Base-by-base conservation (phyloP, 2,329 filamentous ascomycete genomes). In the Cytospora chrysosperma region DNA sequence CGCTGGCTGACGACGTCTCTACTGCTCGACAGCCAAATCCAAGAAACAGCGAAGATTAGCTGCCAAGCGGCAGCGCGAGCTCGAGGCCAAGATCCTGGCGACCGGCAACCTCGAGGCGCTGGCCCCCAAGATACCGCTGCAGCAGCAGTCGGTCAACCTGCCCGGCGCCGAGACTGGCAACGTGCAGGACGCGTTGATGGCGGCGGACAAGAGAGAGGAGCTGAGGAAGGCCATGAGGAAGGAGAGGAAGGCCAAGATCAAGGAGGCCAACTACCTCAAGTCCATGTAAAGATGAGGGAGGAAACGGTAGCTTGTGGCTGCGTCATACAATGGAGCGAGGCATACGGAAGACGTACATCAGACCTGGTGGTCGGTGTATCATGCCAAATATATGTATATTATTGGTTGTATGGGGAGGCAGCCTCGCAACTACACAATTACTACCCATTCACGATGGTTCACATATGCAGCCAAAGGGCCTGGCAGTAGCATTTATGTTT, bases 181-280 rank as follows among this genome's bases (percentile, higher is more conserved):
- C 62, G 66, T 79, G 26, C 73, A 75, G 61, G 78, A 81, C 56
- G 81, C 83, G 56, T 64, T 86, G 37, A 72, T 73, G 57, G 82
- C 84, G 37, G 76, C 73, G 12, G 70, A 75, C 32, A 79, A 84
- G 72, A 81, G 90, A 72, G 81, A 83, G 67, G 85, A 88, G 70
- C 78, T 93, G 71, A 89, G 82, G 68, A 85, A 82, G 77, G 87
- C 87, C 37, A 88, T 93, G 89, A 85, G 91, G 72, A 84, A 84
- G 74, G 89, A 92, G 79, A 82, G 91, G 73, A 86, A 88, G 77
- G 85, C 84, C 65, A 85, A 83, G 77, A 95, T 95, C 73, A 94
- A 93, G 85, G 91, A 95, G 81, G 78, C 77, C 73, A 95, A 95
- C 79, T 95, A 93, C 83, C 84, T 95, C 77, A 91, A 89, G 84